A percentile compares a stretch with the other conserved stretches of the same genome.
phyloP scores from a whole-genome alignment of 768 basidiomycete species.

The Dictyophora rubrovolvata region DNA sequence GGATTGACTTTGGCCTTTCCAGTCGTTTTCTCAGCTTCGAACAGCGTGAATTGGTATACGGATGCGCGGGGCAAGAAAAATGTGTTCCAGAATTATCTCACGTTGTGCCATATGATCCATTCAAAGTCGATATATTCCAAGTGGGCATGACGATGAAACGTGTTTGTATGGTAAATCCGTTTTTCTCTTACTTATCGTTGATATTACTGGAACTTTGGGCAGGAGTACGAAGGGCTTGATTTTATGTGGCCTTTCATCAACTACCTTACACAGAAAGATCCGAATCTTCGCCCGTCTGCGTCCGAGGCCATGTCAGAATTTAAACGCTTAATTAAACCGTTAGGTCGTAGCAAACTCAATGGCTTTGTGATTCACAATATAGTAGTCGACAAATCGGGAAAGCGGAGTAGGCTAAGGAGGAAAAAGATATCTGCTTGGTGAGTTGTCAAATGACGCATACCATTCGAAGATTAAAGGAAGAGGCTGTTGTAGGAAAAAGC shows the following conservation, averaged over 20 bases:
- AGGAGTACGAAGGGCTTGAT: neutral
- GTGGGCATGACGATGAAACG: neutral
- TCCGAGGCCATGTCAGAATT: constrained; percentile 7
- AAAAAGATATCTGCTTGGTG: too few relatives aligned
- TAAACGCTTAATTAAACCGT: too few relatives aligned
- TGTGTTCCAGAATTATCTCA: constrained; percentile 14
- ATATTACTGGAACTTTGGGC: neutral
- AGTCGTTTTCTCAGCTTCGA: constrained; percentile 7
- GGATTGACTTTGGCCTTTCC: constrained; percentile 20
- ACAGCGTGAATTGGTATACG: constrained; percentile 7
- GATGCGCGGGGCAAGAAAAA: constrained; percentile 11
- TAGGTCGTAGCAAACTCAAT: too few relatives aligned
- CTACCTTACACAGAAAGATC: constrained; percentile 19
- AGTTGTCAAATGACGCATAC: too few relatives aligned
- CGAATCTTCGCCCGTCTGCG: constrained; percentile 18
- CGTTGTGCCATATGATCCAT: constrained; percentile 16
- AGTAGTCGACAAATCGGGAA: too few relatives aligned
- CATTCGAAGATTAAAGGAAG: too few relatives aligned
- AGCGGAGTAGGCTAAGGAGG: too few relatives aligned
- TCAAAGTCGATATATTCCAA: constrained; percentile 16
- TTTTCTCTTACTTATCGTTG: neutral
- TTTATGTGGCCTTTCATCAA: constrained; percentile 12
- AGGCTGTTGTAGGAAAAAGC: too few relatives aligned
- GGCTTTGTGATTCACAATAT: too few relatives aligned
- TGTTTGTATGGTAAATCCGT: neutral